Percentiles rank a stretch among this genome's conserved stretches.
Evolutionary conservation across 148 eudicot genomes (phyloP).

Genomic region (Rhododendron simsii): DNA sequence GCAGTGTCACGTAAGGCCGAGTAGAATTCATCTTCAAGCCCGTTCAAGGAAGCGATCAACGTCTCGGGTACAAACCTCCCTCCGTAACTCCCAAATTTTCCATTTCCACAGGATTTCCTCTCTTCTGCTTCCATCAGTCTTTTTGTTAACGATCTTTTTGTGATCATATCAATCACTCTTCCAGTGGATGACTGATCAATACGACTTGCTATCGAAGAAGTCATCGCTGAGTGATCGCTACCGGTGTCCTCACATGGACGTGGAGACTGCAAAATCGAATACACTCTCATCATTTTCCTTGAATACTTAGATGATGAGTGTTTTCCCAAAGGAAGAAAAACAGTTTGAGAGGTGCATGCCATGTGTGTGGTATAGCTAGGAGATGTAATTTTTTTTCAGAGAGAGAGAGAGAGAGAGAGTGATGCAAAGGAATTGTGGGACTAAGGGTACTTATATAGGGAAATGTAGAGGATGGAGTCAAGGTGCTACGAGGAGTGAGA

Average conservation of each 20-base stretch:
- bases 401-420: background rate
- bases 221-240: background rate
- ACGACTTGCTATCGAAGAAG: background rate
- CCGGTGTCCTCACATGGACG: background rate
- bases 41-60: constrained; percentile 33
- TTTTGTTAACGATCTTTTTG: background rate
- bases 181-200: background rate
- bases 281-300: background rate
- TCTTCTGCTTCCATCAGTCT: constrained; percentile 3
- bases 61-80: constrained; percentile 72
- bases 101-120: constrained; percentile 10
- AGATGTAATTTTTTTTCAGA: background rate
- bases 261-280: background rate
- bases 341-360: background rate
- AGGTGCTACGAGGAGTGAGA: too few relatives aligned
- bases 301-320: background rate
- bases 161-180: background rate
- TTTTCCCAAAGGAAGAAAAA: background rate
- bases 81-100: constrained; percentile 68
- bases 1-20: constrained; percentile 30
- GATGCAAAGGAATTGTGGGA: too few relatives aligned
- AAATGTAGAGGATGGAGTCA: too few relatives aligned
- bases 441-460: too few relatives aligned
- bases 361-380: background rate
- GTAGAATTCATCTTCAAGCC: constrained; percentile 55